phyloP scores from a whole-genome alignment of 1,284 basidiomycete species.

The Paramarasmius palmivorus region DNA sequence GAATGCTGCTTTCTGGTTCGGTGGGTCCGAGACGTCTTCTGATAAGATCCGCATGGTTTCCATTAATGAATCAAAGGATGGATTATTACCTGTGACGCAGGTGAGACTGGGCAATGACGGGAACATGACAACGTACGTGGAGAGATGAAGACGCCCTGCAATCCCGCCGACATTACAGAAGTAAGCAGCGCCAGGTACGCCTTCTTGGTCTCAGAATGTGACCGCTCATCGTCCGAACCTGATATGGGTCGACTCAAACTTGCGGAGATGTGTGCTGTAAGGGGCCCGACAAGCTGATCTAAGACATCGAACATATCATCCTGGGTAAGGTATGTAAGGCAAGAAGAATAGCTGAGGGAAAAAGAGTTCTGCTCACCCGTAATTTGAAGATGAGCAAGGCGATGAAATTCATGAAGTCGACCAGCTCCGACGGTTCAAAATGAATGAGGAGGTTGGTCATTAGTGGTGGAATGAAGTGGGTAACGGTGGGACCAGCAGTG shows the following conservation, averaged over 20 bases:
- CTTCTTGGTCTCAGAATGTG: conserved; percentile 86
- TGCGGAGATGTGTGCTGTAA: conserved; percentile 82
- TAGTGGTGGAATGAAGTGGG: conserved; percentile 79
- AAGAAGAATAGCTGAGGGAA: conserved; percentile 8
- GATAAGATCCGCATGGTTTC: conserved; percentile 80
- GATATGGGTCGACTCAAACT: conserved; percentile 82
- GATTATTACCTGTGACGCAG: conserved; percentile 69
- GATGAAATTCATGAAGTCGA: conserved; percentile 96
- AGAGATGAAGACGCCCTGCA: conserved; percentile 87
- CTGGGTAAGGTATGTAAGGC: conserved; percentile 36
- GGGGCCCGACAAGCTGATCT: conserved; percentile 87
- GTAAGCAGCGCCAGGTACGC: conserved; percentile 89
- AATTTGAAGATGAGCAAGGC: conserved; percentile 90
- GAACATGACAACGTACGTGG: conserved; percentile 60
- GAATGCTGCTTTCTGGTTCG: conserved; percentile 81
- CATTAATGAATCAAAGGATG: conserved; percentile 68
- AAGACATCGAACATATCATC: conserved; percentile 82
- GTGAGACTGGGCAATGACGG: background rate
- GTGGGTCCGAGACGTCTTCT: conserved; percentile 71
- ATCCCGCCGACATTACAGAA: conserved; percentile 77
- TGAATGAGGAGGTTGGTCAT: conserved; percentile 90
- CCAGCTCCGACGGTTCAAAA: conserved; percentile 90
- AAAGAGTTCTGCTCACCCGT: conserved; percentile 65
- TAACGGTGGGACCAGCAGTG: conserved; percentile 84
- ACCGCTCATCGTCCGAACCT: conserved; percentile 89